Evolutionary conservation across 2,329 filamentous ascomycete species (phyloP), one percentile per base, ranked within the genome.

Genomic region (Leptographium radiaticola): DNA sequence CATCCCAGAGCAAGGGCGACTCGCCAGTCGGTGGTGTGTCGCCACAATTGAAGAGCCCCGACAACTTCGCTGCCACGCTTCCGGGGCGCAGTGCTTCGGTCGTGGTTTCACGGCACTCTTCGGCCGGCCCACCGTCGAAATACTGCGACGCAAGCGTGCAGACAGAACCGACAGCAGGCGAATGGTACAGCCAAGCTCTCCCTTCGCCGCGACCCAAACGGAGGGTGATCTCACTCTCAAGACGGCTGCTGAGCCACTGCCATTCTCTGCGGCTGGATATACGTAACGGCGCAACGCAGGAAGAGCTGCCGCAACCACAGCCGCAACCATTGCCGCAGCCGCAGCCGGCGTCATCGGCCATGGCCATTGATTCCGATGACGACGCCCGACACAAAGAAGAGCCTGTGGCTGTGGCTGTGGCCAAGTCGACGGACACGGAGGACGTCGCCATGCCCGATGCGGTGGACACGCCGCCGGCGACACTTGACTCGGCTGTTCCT

Each of bases 121-220:
- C 75, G 1, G 62, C 64, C 1, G 62, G 64, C 1, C 67, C 70
- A 4, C 66, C 68, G 12, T 63, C 69, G 8, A 67, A 68, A 16
- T 81, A 81, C 58, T 66, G 72, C 51, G 74, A 81, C 59, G 73
- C 68, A 11, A 64, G 67, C 6, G 71, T 77, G 2, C 79, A 82
- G 60, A 81, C 79, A 0, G 78, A 80, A 34, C 70, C 73, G 0
- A 75, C 76, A 1, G 68, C 73, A 36, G 75, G 74, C 15, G 73
- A 74, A 55, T 79, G 75, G 75, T 79, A 74, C 56, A 75, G 71
- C 56, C 66, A 67, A 34, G 59, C 63, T 2, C 60, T 55, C 6
- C 64, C 65, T 48, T 62, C 67, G 0, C 63, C 68, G 0, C 70
- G 68, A 42, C 67, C 69, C 1, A 75, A 67, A 57, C 75, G 73